Percentiles rank a stretch among this genome's conserved stretches.
Evolutionary conservation across 202 grass and related monocot species (phyloP).

Genomic region (Cymbopogon flexuosus): DNA sequence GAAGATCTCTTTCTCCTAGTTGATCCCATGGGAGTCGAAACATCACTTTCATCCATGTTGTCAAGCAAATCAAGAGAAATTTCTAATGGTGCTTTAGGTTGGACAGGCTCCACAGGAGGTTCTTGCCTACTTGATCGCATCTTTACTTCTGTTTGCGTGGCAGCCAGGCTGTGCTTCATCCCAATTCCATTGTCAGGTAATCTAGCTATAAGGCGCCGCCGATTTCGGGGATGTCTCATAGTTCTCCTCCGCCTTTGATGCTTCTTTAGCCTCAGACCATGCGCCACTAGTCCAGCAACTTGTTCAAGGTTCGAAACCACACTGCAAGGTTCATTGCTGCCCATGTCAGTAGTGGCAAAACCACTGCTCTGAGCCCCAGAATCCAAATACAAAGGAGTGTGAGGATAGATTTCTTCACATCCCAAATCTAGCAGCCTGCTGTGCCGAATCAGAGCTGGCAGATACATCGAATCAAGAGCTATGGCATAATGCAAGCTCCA

Average conservation of each 20-base stretch:
- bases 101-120: conserved; percentile 33
- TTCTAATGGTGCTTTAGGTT: conserved; percentile 46
- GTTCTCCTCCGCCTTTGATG: conserved; percentile 64
- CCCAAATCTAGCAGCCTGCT: not conserved
- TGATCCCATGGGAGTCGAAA: conserved; percentile 54
- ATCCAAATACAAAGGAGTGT: conserved; percentile 21
- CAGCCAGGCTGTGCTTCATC: conserved; percentile 5
- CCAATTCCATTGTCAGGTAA: conserved; percentile 34
- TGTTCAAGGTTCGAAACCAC: conserved; percentile 39
- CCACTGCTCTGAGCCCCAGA: conserved; percentile 17
- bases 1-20: conserved; percentile 46
- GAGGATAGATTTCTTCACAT: conserved; percentile 34
- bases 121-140: not conserved
- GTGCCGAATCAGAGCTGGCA: conserved; percentile 34
- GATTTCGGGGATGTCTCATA: conserved; percentile 37
- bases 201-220: conserved; percentile 20
- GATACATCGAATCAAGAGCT: conserved; percentile 48
- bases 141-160: conserved; percentile 7
- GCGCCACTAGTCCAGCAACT: conserved; percentile 35
- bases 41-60: conserved; percentile 70
- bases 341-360: not conserved
- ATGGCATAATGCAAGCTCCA: conserved; percentile 52
- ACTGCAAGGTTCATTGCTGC: not conserved
- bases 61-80: conserved; percentile 59
- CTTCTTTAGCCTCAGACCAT: conserved; percentile 51